phyloP scores from a whole-genome alignment of 108 stramenopile genomes.

The Craspedostauros australis region DNA sequence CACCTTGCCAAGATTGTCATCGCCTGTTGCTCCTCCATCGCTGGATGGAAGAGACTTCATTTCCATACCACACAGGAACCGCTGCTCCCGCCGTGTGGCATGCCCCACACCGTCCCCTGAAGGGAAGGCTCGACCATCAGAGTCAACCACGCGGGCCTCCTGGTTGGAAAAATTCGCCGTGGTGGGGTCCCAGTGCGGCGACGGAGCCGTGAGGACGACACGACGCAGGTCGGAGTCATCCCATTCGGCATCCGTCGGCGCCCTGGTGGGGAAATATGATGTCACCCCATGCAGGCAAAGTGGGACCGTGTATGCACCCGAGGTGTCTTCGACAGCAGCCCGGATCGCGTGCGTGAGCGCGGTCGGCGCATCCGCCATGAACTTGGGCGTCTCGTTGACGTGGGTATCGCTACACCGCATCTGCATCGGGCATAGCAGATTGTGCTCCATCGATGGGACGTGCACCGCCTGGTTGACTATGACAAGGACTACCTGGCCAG shows the following conservation, averaged over 20 bases:
- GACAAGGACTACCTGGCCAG: conserved; percentile 2
- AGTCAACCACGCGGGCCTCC: too few relatives aligned
- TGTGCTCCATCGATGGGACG: conserved; percentile 28
- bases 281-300: conserved; percentile 2
- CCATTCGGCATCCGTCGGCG: background rate
- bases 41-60: too few relatives aligned
- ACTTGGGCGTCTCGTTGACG: conserved; percentile 31
- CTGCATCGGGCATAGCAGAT: conserved; percentile 33
- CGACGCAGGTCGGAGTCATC: background rate
- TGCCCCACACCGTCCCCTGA: too few relatives aligned
- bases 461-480: conserved; percentile 26
- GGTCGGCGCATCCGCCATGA: conserved; percentile 1
- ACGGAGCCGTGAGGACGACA: background rate
- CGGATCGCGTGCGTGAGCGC: background rate
- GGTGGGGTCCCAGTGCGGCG: background rate
- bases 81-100: too few relatives aligned
- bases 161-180: background rate
- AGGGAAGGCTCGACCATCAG: too few relatives aligned
- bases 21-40: too few relatives aligned
- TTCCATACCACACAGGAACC: too few relatives aligned
- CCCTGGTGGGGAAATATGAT: conserved; percentile 1
- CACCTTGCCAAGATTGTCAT: too few relatives aligned
- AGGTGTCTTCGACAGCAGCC: background rate
- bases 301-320: conserved; percentile 5
- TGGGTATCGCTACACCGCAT: conserved; percentile 18